Conservation (phyloP, 805 yeast species). For the Nakazawaea molendinolei region DNA sequence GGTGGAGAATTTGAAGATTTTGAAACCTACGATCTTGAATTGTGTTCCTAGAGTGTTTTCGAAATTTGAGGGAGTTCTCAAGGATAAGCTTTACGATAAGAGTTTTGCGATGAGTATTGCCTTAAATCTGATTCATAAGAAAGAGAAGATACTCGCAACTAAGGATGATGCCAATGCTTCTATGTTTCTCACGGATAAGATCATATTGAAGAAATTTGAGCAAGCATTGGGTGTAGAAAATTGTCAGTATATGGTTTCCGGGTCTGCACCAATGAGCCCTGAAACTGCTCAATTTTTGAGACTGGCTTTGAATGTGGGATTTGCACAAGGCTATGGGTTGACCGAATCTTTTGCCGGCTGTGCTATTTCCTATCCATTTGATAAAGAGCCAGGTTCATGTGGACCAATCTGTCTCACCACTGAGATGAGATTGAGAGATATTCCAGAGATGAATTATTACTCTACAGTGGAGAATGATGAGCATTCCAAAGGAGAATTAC, state of each 20-base stretch:
- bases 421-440: conserved; percentile 49
- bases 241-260: conserved; percentile 33
- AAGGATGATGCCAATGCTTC: conserved; percentile 23
- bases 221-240: conserved; percentile 38
- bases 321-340: conserved; percentile 52
- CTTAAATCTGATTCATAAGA: conserved; percentile 5
- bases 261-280: conserved; percentile 69
- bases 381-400: conserved; percentile 30
- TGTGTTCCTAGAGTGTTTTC: conserved; percentile 63
- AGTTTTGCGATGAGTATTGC: conserved; percentile 20
- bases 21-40: conserved; percentile 47
- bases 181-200: conserved; percentile 25
- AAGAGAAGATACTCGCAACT: conserved; percentile 9
- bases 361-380: conserved; percentile 30
- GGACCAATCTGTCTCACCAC: conserved; percentile 45
- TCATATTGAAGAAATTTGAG: conserved; percentile 36
- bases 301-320: conserved; percentile 41
- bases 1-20: conserved; percentile 48
- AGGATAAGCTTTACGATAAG: conserved; percentile 33
- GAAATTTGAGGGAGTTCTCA: conserved; percentile 55
- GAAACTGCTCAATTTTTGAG: conserved; percentile 55
- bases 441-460: conserved; percentile 41
- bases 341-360: conserved; percentile 61
- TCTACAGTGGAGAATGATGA: conserved; percentile 21
- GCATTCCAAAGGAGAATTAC: conserved; percentile 41